Evolutionary conservation across 1,284 basidiomycete genomes (phyloP), one percentile per base, ranked within the genome.

Genomic region (Cutaneotrichosporon sp.): DNA sequence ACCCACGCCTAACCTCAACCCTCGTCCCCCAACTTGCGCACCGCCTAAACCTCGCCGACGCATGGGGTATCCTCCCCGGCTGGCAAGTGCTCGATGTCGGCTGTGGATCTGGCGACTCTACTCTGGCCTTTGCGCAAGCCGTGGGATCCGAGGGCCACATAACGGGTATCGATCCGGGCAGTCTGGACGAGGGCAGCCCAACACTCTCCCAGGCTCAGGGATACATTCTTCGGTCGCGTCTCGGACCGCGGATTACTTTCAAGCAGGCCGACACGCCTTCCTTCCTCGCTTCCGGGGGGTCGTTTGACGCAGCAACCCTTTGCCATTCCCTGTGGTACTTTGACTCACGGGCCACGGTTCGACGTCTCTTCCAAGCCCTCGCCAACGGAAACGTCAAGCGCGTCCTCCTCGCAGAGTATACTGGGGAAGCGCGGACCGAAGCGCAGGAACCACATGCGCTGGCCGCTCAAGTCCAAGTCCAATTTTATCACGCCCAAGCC

Each of bases 241-340:
- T 64, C 2, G 51, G 58, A 11, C 18, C 21, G 3, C 51, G 62
- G 7, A 56, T 60, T 7, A 14, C 22, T 18, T 64, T 47, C 46
- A 13, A 63, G 31, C 32, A 9, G 21, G 51, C 52, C 8, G 51
- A 50, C 32, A 42, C 52, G 46, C 40, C 30, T 16, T 52, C 26
- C 18, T 55, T 34, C 18, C 46, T 57, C 56, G 26, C 31, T n/a
- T 14, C 16, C 9, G 42, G 55, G 21, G 40, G 16, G 13, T 26
- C 18, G 7, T 59, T 30, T 7, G 47, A 59, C 58, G 49, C 40
- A 8, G 58, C 58, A 5, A 58, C 58, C 11, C 58, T 64, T 32
- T 58, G 57, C 22, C 62, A 64, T 34, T 64, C 57, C 11, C 53
- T 55, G 34, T 64, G 62, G 62, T 64, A 64, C 36, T 64, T 64